Evolutionary conservation across 2,329 filamentous ascomycete genomes (phyloP).

Genomic region (Malbranchea zuffiana): DNA sequence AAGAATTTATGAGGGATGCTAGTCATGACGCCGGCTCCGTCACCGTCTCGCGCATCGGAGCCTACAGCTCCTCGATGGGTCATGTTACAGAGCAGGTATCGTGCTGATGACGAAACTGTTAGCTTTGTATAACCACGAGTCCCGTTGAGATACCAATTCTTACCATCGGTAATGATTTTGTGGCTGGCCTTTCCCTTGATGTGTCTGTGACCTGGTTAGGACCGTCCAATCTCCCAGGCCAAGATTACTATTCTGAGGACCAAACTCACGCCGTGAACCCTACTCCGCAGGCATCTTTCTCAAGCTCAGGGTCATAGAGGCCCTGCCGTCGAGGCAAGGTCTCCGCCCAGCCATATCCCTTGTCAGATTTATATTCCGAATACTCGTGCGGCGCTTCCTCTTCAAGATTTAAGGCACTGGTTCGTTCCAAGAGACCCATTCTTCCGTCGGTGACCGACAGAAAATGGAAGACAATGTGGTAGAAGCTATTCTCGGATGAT

Average conservation of each 20-base stretch:
- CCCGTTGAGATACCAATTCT: conserved; percentile 23
- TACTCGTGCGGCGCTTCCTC: conserved; percentile 38
- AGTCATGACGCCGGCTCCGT: conserved; percentile 98
- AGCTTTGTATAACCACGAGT: not conserved
- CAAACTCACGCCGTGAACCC: conserved; percentile 78
- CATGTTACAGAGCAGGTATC: conserved; percentile 98
- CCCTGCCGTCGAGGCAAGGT: conserved; percentile 96
- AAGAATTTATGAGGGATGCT: conserved; percentile 98
- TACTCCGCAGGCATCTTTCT: conserved; percentile 99
- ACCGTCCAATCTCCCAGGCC: not conserved
- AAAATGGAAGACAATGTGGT: conserved; percentile 20
- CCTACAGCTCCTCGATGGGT: conserved; percentile 97
- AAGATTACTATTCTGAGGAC: not conserved
- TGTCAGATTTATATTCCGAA: conserved; percentile 44
- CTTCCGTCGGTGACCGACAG: conserved; percentile 37
- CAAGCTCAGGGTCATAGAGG: conserved; percentile 88
- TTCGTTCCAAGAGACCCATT: conserved; percentile 43
- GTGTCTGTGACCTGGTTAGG: conserved; percentile 43
- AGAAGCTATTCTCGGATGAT: not conserved
- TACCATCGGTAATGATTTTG: conserved; percentile 98
- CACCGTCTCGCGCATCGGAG: conserved; percentile 93
- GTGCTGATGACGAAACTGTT: conserved; percentile 43
- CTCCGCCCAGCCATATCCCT: conserved; percentile 84
- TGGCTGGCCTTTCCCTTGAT: conserved; percentile 96
- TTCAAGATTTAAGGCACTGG: conserved; percentile 38